A percentile compares a stretch with the other conserved stretches of the same genome.
Conservation (phyloP, 306 rosid species). For the Ormosia emarginata region DNA sequence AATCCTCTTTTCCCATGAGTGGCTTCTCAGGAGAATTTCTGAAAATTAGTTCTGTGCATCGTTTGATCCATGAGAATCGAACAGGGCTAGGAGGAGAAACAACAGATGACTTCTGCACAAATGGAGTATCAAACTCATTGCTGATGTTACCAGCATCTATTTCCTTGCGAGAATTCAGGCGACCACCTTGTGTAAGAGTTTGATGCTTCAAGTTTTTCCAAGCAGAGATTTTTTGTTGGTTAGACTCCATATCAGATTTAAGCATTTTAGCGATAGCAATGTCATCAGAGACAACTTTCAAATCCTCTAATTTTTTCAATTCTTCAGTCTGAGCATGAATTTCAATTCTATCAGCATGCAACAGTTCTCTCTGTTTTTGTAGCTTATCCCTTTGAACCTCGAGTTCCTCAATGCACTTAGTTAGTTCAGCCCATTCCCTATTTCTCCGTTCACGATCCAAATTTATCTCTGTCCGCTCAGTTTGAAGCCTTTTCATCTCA, state of each 20-base stretch:
- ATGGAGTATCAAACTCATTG: conserved; percentile 50
- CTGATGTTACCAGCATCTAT: conserved; percentile 20
- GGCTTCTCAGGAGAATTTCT: conserved; percentile 58
- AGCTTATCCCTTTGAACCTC: conserved; percentile 84
- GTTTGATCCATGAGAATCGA: conserved; percentile 73
- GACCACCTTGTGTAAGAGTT: conserved; percentile 19
- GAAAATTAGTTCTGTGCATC: conserved; percentile 66
- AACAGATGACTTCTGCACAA: conserved; percentile 35
- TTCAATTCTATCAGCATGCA: conserved; percentile 80
- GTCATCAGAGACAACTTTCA: conserved; percentile 64
- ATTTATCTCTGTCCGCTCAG: conserved; percentile 75
- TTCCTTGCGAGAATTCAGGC: conserved; percentile 29
- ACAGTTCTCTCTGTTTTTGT: conserved; percentile 75
- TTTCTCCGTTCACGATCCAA: conserved; percentile 83
- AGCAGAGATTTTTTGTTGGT: conserved; percentile 42
- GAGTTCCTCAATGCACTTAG: conserved; percentile 78
- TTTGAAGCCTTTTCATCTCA: conserved; percentile 77
- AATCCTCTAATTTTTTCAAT: conserved; percentile 63
- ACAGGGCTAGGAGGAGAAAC: conserved; percentile 50
- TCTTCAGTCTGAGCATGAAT: conserved; percentile 71
- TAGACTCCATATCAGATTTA: conserved; percentile 50
- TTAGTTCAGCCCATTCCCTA: conserved; percentile 88
- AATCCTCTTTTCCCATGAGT: conserved; percentile 26
- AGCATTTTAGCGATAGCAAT: conserved; percentile 46
- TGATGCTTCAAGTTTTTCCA: conserved; percentile 45